These are phyloP conservation scores for Atalantia buxifolia DNA, from an alignment of 345 rosid genomes.

Conservation along the genomic window DNA sequence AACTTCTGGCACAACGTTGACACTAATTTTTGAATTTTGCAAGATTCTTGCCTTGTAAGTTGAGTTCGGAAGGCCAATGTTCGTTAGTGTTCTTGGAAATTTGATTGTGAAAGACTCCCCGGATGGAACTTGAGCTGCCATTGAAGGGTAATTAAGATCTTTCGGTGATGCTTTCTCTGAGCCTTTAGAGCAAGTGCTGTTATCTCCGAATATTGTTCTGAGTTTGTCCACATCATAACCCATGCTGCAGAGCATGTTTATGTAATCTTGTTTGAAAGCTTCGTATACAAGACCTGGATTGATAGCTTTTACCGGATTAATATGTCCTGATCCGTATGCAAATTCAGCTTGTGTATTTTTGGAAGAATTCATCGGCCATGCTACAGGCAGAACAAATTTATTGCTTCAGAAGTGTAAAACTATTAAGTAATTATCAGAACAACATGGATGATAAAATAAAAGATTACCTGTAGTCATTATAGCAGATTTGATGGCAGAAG, in stretches of 20 bases:
- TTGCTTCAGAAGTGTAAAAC: neutral
- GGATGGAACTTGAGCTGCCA: conserved; percentile 22
- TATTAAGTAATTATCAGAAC: neutral
- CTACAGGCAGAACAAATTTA: conserved; percentile 15
- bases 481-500: conserved; percentile 58
- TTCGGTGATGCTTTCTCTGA: conserved; percentile 10
- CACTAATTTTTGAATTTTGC: neutral
- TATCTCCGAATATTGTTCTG: conserved; percentile 27
- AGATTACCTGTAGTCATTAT: conserved; percentile 61
- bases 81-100: conserved; percentile 53
- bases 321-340: conserved; percentile 54
- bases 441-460: neutral
- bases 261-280: conserved; percentile 26
- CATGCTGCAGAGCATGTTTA: conserved; percentile 40
- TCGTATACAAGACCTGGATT: conserved; percentile 39
- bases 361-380: conserved; percentile 35
- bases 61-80: conserved; percentile 43
- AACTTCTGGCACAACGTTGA: conserved; percentile 35
- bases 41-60: conserved; percentile 35
- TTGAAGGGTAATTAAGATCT: conserved; percentile 56
- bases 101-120: conserved; percentile 16
- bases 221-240: conserved; percentile 21
- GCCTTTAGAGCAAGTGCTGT: conserved; percentile 26
- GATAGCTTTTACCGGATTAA: conserved; percentile 44
- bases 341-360: conserved; percentile 32